Conservation (phyloP, 352 stramenopile species). For the Pythium folliculosum region DNA sequence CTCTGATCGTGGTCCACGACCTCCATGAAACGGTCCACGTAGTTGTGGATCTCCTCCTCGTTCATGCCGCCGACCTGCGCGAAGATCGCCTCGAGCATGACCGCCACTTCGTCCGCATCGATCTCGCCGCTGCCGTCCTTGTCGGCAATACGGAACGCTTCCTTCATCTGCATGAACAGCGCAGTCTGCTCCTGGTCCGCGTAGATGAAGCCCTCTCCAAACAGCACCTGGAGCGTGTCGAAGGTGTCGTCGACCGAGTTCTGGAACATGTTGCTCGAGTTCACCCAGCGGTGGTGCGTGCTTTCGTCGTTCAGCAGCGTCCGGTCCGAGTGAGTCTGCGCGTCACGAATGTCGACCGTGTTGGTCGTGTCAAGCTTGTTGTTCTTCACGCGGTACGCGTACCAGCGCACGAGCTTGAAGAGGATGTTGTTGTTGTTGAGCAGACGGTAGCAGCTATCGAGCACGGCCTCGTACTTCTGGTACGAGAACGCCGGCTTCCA, state of each 20-base stretch:
- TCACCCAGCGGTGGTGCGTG: constrained; percentile 51
- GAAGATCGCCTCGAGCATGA: constrained; percentile 82
- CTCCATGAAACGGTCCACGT: constrained; percentile 76
- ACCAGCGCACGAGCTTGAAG: constrained; percentile 82
- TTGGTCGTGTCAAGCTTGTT: constrained; percentile 44
- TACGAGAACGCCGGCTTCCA: constrained; percentile 74
- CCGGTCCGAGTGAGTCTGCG: constrained; percentile 17
- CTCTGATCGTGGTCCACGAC: constrained; percentile 67
- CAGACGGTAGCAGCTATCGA: constrained; percentile 60
- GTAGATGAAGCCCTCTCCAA: constrained; percentile 75
- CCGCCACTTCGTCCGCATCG: constrained; percentile 70
- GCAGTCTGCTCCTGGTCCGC: constrained; percentile 78
- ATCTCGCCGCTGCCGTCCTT: constrained; percentile 83
- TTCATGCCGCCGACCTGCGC: constrained; percentile 71
- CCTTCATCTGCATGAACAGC: constrained; percentile 89
- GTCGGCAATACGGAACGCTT: constrained; percentile 77
- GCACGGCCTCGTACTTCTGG: constrained; percentile 71
- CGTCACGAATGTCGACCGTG: constrained; percentile 55
- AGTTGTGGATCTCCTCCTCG: constrained; percentile 68
- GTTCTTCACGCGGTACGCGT: constrained; percentile 60
- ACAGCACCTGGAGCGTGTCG: constrained; percentile 69
- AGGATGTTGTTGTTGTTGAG: constrained; percentile 86
- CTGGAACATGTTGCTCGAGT: constrained; percentile 52
- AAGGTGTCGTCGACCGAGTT: constrained; percentile 65
- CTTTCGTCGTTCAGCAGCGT: constrained; percentile 23